A percentile compares a stretch with the other conserved stretches of the same genome.
Evolutionary conservation across 306 rosid species (phyloP).

Genomic region (Glycine soja): DNA sequence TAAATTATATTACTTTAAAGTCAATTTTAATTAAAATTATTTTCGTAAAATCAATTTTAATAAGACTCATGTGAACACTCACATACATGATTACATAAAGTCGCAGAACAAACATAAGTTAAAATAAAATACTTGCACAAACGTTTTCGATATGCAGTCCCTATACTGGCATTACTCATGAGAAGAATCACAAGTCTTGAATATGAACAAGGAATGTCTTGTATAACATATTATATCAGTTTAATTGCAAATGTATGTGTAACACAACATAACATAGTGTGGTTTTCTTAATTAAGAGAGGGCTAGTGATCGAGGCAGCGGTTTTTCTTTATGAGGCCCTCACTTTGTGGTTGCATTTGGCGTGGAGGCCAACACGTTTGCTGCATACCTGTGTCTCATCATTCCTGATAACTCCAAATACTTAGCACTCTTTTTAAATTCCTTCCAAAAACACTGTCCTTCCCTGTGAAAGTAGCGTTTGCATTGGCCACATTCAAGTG

Average conservation of each 20-base stretch:
- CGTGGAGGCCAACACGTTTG: conserved; percentile 24
- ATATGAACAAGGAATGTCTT: neutral
- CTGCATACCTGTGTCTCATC: conserved; percentile 11
- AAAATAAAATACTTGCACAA: too few relatives aligned
- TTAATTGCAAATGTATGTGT: neutral
- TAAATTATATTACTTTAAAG: too few relatives aligned
- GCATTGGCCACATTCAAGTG: conserved; percentile 22
- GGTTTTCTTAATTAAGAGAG: neutral
- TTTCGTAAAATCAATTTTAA: too few relatives aligned
- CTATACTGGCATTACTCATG: too few relatives aligned
- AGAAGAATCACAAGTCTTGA: too few relatives aligned
- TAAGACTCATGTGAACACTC: too few relatives aligned
- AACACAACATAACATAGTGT: neutral
- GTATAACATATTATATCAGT: neutral
- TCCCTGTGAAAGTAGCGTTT: conserved; percentile 6
- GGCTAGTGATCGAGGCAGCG: neutral
- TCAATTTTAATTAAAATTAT: too few relatives aligned
- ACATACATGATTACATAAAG: too few relatives aligned
- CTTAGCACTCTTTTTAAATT: conserved; percentile 7
- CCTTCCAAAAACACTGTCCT: conserved; percentile 16
- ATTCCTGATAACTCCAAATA: conserved; percentile 6
- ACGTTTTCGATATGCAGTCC: too few relatives aligned
- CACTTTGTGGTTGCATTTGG: conserved; percentile 15
- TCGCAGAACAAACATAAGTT: too few relatives aligned
- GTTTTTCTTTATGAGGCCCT: neutral